phyloP scores from a whole-genome alignment of 2,329 filamentous ascomycete genomes.

The Trichoderma koningii region DNA sequence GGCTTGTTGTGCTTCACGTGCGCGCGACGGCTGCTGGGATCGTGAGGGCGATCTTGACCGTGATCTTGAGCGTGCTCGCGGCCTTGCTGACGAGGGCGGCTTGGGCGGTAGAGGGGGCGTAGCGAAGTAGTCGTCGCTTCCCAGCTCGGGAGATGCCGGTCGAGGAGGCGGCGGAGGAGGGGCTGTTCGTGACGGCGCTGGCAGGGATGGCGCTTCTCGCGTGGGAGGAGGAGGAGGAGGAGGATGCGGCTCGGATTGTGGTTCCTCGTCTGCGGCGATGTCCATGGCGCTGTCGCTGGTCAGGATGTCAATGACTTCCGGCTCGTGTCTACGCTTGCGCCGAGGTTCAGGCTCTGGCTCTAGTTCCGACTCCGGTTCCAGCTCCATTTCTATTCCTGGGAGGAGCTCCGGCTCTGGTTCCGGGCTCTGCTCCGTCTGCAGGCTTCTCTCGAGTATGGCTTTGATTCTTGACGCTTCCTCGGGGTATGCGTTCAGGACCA shows the following conservation, averaged over 20 bases:
- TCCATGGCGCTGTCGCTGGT: conserved; percentile 14
- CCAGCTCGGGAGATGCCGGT: conserved; percentile 13
- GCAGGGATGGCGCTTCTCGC: neutral
- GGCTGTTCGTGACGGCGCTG: conserved; percentile 3
- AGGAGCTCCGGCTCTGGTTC: neutral
- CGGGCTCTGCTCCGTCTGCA: neutral
- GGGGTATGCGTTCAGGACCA: conserved; percentile 41
- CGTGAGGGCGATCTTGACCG: neutral
- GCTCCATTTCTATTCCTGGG: neutral
- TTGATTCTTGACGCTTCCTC: conserved; percentile 36
- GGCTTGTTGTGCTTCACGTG: neutral
- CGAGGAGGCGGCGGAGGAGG: conserved; percentile 5
- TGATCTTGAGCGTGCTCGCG: neutral
- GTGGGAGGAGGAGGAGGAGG: neutral
- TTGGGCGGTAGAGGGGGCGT: neutral
- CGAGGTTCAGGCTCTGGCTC: neutral
- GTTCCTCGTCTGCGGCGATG: neutral
- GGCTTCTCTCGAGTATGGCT: conserved; percentile 27
- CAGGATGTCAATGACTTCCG: neutral
- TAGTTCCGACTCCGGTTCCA: neutral
- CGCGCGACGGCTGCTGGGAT: neutral
- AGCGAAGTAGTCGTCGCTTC: conserved; percentile 18
- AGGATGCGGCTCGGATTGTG: neutral
- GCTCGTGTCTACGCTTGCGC: neutral
- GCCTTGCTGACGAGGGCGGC: neutral